Conservation (phyloP, 495 filamentous ascomycete species). For the Tuber magnatum region DNA sequence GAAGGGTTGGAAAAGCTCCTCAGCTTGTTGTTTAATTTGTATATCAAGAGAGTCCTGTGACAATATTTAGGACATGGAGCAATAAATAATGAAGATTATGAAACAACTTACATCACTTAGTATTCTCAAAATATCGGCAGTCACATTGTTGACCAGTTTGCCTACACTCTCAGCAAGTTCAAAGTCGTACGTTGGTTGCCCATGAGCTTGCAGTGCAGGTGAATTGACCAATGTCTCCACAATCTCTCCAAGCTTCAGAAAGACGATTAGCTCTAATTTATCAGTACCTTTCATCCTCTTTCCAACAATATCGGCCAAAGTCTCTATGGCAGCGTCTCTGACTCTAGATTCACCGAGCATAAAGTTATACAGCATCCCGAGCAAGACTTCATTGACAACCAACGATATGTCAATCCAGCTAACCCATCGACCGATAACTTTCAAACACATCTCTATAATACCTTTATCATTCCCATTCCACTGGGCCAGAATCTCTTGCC, state of each 20-base stretch:
- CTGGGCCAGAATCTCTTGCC: constrained; percentile 79
- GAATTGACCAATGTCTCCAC: constrained; percentile 73
- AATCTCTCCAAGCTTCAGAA: constrained; percentile 76
- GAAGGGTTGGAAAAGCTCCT: constrained; percentile 70
- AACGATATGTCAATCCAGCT: constrained; percentile 96
- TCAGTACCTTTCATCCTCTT: constrained; percentile 95
- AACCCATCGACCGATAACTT: constrained; percentile 86
- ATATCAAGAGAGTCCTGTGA: constrained; percentile 51
- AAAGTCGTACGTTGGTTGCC: constrained; percentile 78
- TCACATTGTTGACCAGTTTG: constrained; percentile 86
- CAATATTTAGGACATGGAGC: constrained; percentile 14
- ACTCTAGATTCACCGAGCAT: constrained; percentile 66
- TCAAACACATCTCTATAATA: constrained; percentile 78
- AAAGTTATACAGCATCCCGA: constrained; percentile 73
- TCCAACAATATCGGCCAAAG: constrained; percentile 86
- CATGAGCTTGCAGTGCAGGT: constrained; percentile 66
- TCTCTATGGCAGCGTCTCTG: constrained; percentile 78
- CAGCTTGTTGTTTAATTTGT: constrained; percentile 55
- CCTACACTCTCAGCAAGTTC: constrained; percentile 91
- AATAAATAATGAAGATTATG: not conserved
- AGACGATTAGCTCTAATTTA: constrained; percentile 87
- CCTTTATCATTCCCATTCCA: constrained; percentile 67
- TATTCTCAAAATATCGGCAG: constrained; percentile 75
- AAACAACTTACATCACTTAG: constrained; percentile 47
- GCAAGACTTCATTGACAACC: constrained; percentile 78